Conservation (phyloP, 441 rosid genomes). For the Gossypium aridum region DNA sequence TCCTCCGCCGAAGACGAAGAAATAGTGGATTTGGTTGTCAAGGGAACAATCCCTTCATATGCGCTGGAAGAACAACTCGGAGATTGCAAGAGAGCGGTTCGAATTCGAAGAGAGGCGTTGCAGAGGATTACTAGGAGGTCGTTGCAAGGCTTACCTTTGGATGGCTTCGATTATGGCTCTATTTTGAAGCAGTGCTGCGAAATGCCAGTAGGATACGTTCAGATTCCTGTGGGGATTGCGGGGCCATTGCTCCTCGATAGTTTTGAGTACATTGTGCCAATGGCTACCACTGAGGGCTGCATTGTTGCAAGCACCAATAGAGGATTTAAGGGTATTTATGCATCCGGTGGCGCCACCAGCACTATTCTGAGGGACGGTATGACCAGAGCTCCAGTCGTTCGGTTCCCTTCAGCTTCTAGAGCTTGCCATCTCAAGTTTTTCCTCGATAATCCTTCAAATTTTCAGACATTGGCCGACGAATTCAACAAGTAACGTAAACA, state of each 20-base stretch:
- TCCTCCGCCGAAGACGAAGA: slow-evolving; percentile 61
- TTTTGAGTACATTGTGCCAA: slow-evolving; percentile 61
- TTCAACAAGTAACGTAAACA: slow-evolving; percentile 54
- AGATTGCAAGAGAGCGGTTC: slow-evolving; percentile 69
- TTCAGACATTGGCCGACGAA: slow-evolving; percentile 52
- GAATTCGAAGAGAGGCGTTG: slow-evolving; percentile 66
- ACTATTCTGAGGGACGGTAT: slow-evolving; percentile 62
- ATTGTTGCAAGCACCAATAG: slow-evolving; percentile 84
- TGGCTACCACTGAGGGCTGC: slow-evolving; percentile 94
- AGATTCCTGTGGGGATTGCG: slow-evolving; percentile 82
- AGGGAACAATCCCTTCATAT: slow-evolving; percentile 52
- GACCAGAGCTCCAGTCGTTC: slow-evolving; percentile 86
- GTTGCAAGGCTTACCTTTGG: slow-evolving; percentile 64
- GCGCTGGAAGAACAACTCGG: slow-evolving; percentile 69
- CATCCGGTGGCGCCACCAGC: slow-evolving; percentile 67
- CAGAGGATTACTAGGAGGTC: slow-evolving; percentile 70
- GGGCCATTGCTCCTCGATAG: slow-evolving; percentile 80
- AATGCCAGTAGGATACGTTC: slow-evolving; percentile 88
- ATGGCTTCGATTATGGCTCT: slow-evolving; percentile 76
- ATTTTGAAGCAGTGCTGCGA: slow-evolving; percentile 91
- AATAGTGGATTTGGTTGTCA: slow-evolving; percentile 51
- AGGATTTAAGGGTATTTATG: slow-evolving; percentile 76
- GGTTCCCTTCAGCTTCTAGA: slow-evolving; percentile 58
- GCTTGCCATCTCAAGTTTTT: slow-evolving; percentile 75
- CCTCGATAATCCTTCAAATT: slow-evolving; percentile 66